Evolutionary conservation across 352 stramenopile genomes (phyloP).

Genomic region (Globisporangium iwayamae): DNA sequence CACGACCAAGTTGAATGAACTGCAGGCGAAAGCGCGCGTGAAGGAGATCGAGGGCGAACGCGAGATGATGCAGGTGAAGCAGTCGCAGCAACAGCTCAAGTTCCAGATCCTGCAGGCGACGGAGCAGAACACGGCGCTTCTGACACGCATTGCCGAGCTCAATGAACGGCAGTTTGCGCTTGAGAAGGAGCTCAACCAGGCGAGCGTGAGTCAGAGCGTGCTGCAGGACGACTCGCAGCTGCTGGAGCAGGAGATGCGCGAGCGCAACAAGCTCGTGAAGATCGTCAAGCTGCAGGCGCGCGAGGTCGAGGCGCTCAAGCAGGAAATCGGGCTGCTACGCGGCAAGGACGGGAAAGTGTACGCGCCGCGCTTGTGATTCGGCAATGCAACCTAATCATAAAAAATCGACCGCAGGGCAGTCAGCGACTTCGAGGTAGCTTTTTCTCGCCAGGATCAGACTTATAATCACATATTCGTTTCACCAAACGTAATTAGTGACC

Average conservation of each 20-base stretch:
- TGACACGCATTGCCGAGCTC: slow-evolving; percentile 74
- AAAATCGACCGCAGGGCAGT: no score
- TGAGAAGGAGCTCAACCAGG: slow-evolving; percentile 85
- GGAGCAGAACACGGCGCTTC: slow-evolving; percentile 77
- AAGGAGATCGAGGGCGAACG: slow-evolving; percentile 76
- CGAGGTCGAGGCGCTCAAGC: slow-evolving; percentile 89
- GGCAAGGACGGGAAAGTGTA: slow-evolving; percentile 83
- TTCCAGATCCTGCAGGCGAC: slow-evolving; percentile 76
- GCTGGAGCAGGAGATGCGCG: slow-evolving; percentile 73
- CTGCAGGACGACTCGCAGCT: slow-evolving; percentile 48
- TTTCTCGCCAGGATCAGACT: no score
- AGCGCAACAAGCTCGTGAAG: slow-evolving; percentile 87
- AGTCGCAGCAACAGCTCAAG: slow-evolving; percentile 61
- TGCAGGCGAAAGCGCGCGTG: slow-evolving; percentile 65
- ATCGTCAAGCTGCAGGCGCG: slow-evolving; percentile 90
- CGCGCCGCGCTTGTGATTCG: slow-evolving; percentile 28
- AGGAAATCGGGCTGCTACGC: slow-evolving; percentile 84
- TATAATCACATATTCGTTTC: no score
- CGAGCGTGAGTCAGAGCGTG: slow-evolving; percentile 35
- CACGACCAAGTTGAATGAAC: slow-evolving; percentile 57
- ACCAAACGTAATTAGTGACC: no score
- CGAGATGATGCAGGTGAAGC: slow-evolving; percentile 35
- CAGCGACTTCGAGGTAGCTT: no score
- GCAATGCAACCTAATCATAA: neutral
- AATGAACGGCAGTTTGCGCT: slow-evolving; percentile 75